Percentiles rank a stretch among this genome's conserved stretches.
These are phyloP conservation scores for Albizia julibrissin DNA, from an alignment of 306 rosid species.

Conservation along the genomic window DNA sequence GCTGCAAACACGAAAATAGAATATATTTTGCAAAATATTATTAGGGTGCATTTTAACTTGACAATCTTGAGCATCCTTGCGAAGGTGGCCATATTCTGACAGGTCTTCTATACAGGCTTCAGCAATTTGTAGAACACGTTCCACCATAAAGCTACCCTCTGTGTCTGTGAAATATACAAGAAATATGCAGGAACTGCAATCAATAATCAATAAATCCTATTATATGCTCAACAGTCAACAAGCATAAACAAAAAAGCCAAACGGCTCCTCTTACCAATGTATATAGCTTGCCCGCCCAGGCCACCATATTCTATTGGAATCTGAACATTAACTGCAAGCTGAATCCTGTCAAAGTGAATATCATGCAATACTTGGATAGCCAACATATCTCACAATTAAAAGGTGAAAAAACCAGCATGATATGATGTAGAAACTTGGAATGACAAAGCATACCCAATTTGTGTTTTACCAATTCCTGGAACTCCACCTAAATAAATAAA, in stretches of 20 bases:
- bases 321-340: slow-evolving; percentile 92
- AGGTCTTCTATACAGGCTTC: slow-evolving; percentile 83
- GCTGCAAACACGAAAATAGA: slow-evolving; percentile 85
- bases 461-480: slow-evolving; percentile 98
- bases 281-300: slow-evolving; percentile 86
- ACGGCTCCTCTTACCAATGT: slow-evolving; percentile 61
- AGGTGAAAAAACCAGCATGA: not conserved
- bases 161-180: slow-evolving; percentile 58
- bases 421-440: slow-evolving; percentile 14
- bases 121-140: slow-evolving; percentile 85
- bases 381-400: slow-evolving; percentile 18
- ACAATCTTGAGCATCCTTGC: slow-evolving; percentile 51
- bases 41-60: slow-evolving; percentile 58
- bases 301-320: slow-evolving; percentile 82
- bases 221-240: slow-evolving; percentile 23
- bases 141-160: slow-evolving; percentile 97
- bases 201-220: slow-evolving; percentile 12
- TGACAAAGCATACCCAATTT: slow-evolving; percentile 69
- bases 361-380: slow-evolving; percentile 10
- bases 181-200: slow-evolving; percentile 32
- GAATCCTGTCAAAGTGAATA: slow-evolving; percentile 65
- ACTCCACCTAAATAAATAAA: slow-evolving; percentile 70
- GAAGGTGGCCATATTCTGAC: slow-evolving; percentile 54
- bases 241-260: not conserved
- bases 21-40: slow-evolving; percentile 73